Percentiles rank a stretch among this genome's conserved stretches.
These are phyloP conservation scores for Nematodospora valgi DNA, from an alignment of 805 yeast genomes.

Conservation along the genomic window DNA sequence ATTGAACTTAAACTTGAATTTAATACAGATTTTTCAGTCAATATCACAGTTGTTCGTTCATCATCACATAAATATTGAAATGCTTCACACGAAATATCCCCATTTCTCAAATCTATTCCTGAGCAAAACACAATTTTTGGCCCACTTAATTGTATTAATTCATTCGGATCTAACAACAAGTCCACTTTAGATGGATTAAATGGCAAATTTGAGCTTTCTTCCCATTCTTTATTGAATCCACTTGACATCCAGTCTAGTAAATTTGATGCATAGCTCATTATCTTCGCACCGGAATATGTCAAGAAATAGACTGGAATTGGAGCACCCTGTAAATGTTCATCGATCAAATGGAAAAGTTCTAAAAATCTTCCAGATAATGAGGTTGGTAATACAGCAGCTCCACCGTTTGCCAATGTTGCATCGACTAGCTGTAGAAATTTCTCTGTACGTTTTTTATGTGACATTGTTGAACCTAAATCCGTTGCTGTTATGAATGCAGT, in stretches of 20 bases:
- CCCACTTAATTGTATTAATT: conserved; percentile 53
- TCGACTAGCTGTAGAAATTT: conserved; percentile 60
- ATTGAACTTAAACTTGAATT: conserved; percentile 45
- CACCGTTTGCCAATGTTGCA: conserved; percentile 68
- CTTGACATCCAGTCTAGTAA: conserved; percentile 97
- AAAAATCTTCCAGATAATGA: conserved; percentile 76
- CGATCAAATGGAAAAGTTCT: conserved; percentile 73
- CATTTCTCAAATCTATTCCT: conserved; percentile 61
- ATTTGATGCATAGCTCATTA: conserved; percentile 76
- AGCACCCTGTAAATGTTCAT: conserved; percentile 54
- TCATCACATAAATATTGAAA: conserved; percentile 56
- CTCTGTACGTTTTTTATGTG: conserved; percentile 63
- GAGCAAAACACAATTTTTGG: conserved; percentile 81
- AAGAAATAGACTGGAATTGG: conserved; percentile 71
- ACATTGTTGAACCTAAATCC: conserved; percentile 58
- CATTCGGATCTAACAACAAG: conserved; percentile 50
- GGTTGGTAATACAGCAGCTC: conserved; percentile 81
- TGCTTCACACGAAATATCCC: conserved; percentile 55
- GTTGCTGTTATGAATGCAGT: conserved; percentile 78
- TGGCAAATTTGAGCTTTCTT: conserved; percentile 47
- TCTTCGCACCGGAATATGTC: conserved; percentile 77
- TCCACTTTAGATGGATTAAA: conserved; percentile 70
- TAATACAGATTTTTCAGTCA: conserved; percentile 63
- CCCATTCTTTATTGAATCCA: conserved; percentile 83
- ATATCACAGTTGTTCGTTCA: conserved; percentile 63